Percentiles rank a stretch among this genome's conserved stretches.
Conservation (phyloP, 2,329 filamentous ascomycete species). For the Penicillium sp. region DNA sequence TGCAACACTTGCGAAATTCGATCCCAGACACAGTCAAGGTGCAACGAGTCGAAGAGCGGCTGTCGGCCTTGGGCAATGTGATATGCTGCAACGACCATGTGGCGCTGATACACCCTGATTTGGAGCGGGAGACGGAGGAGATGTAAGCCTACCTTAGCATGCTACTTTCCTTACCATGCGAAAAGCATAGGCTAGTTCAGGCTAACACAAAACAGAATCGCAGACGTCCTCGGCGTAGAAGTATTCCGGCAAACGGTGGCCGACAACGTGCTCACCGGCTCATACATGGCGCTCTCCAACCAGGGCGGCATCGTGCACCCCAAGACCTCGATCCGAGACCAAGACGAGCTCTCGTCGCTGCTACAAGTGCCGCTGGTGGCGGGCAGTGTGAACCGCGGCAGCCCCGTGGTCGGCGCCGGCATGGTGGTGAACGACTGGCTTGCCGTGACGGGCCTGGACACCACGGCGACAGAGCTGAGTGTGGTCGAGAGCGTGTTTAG, state of each 20-base stretch:
- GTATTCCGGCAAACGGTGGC: constrained; percentile 78
- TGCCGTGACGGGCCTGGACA: constrained; percentile 88
- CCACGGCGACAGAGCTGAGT: constrained; percentile 93
- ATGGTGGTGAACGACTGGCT: constrained; percentile 99
- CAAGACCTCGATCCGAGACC: constrained; percentile 94
- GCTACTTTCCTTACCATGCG: neutral
- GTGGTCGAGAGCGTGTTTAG: constrained; percentile 96
- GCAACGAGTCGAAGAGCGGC: constrained; percentile 93
- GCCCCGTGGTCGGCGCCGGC: constrained; percentile 89
- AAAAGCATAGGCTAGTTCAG: too few relatives aligned
- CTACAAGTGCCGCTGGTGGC: constrained; percentile 95
- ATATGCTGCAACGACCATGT: constrained; percentile 97
- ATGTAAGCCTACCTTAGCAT: constrained; percentile 50
- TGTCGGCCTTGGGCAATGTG: constrained; percentile 93
- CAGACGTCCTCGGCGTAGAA: constrained; percentile 72
- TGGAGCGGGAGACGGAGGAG: constrained; percentile 97
- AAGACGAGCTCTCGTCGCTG: constrained; percentile 91
- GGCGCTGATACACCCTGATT: constrained; percentile 89
- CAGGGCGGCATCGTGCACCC: constrained; percentile 95
- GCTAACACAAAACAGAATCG: constrained; percentile 59
- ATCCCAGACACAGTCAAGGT: constrained; percentile 90
- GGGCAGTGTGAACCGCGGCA: constrained; percentile 88
- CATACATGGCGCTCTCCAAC: constrained; percentile 95
- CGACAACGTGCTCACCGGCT: constrained; percentile 93
- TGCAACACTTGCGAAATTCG: constrained; percentile 93